Evolutionary conservation across 306 rosid species (phyloP).

Genomic region (Crotalaria pallida): DNA sequence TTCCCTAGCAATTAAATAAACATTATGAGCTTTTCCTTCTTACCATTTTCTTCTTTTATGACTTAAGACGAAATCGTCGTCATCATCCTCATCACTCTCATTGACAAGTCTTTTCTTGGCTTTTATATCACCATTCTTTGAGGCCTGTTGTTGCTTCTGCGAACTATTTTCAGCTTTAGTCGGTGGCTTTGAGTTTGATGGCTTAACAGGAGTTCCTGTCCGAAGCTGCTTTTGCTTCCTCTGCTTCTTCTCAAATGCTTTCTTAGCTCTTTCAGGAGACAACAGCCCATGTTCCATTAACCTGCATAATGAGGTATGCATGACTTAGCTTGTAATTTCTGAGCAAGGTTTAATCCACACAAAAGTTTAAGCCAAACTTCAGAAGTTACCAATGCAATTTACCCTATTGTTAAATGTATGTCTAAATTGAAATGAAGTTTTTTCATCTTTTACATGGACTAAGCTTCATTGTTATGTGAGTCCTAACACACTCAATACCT

Average conservation of each 20-base stretch:
- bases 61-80: conserved; percentile 56
- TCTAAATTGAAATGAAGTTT: background rate
- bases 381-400: too few species aligned
- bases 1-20: background rate
- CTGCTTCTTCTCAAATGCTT: conserved; percentile 77
- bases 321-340: background rate
- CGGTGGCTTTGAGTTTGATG: conserved; percentile 44
- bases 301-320: conserved; percentile 43
- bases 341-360: background rate
- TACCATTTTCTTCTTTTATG: conserved; percentile 68
- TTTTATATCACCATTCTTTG: conserved; percentile 70
- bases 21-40: conserved; percentile 17
- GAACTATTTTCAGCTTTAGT: conserved; percentile 51
- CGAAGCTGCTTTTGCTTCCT: conserved; percentile 80
- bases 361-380: too few species aligned
- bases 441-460: background rate
- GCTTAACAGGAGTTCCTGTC: conserved; percentile 70
- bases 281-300: conserved; percentile 95
- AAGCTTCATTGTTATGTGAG: background rate
- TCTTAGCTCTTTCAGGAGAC: conserved; percentile 72
- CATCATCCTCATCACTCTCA: conserved; percentile 50
- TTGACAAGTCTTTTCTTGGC: conserved; percentile 51
- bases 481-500: background rate
- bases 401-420: background rate
- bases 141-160: conserved; percentile 53